Percentiles rank a stretch among this genome's conserved stretches.
phyloP scores from a whole-genome alignment of 208 protist genomes.

The Acanthamoeba triangularis region DNA sequence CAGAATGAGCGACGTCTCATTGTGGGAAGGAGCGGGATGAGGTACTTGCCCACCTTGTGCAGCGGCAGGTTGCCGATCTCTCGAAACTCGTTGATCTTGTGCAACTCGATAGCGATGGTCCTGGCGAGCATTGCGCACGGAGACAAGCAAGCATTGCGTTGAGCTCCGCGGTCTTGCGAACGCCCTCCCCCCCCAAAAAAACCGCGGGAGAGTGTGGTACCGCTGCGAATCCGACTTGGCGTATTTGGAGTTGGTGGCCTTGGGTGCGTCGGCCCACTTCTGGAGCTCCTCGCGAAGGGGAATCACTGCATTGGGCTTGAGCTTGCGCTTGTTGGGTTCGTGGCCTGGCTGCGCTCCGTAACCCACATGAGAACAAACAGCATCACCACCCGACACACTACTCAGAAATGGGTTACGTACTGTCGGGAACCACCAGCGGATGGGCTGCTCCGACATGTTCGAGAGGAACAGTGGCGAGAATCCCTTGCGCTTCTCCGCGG shows the following conservation, averaged over 20 bases:
- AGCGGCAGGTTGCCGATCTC: conserved; percentile 44
- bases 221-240: conserved; percentile 1
- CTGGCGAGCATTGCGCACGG: neutral
- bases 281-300: conserved; percentile 60
- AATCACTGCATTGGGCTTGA: conserved; percentile 18
- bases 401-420: neutral
- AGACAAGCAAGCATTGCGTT: neutral
- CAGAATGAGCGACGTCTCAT: conserved; percentile 55
- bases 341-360: neutral
- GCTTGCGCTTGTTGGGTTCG: conserved; percentile 20
- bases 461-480: conserved; percentile 68
- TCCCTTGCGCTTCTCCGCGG: conserved; percentile 62
- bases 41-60: conserved; percentile 76
- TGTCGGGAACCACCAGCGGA: conserved; percentile 60
- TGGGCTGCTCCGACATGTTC: conserved; percentile 52
- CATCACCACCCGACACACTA: neutral
- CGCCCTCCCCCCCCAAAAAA: no score
- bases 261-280: neutral
- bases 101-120: conserved; percentile 65
- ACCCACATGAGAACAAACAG: neutral
- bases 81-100: conserved; percentile 42
- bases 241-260: conserved; percentile 29
- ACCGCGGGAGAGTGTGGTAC: neutral
- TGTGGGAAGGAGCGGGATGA: conserved; percentile 68
- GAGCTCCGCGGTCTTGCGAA: neutral